phyloP scores from a whole-genome alignment of 306 rosid genomes.

The Begonia peltatifolia region DNA sequence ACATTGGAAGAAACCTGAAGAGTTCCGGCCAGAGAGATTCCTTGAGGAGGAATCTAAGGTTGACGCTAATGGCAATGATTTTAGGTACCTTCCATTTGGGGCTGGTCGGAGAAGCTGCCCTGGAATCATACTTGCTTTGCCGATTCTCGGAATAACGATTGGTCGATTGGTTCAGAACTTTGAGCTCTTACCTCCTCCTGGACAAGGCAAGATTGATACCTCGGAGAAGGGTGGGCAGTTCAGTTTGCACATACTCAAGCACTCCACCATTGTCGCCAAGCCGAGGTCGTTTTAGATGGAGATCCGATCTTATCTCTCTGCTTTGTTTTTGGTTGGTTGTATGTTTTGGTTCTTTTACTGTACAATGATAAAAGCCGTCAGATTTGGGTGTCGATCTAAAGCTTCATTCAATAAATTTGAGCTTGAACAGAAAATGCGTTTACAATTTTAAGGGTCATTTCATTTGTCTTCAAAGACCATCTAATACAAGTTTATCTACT shows the following conservation, averaged over 20 bases:
- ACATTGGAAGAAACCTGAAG: slow-evolving; percentile 62
- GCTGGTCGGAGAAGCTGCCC: slow-evolving; percentile 89
- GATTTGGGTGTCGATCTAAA: too few relatives aligned
- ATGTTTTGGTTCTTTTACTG: too few relatives aligned
- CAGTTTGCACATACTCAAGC: slow-evolving; percentile 77
- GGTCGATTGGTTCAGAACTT: slow-evolving; percentile 82
- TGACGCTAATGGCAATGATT: slow-evolving; percentile 86
- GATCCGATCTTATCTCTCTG: not conserved
- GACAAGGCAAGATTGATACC: slow-evolving; percentile 53
- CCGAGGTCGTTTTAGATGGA: slow-evolving; percentile 20
- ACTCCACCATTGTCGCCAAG: slow-evolving; percentile 70
- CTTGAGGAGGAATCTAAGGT: slow-evolving; percentile 71
- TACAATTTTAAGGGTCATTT: too few relatives aligned
- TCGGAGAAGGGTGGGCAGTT: slow-evolving; percentile 86
- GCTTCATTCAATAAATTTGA: too few relatives aligned
- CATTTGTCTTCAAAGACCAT: too few relatives aligned
- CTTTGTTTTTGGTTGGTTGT: not conserved
- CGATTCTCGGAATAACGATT: slow-evolving; percentile 64
- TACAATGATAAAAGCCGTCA: too few relatives aligned
- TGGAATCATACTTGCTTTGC: slow-evolving; percentile 74
- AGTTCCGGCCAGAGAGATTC: slow-evolving; percentile 84
- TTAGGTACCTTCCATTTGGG: slow-evolving; percentile 74
- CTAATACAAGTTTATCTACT: too few relatives aligned
- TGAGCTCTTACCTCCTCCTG: slow-evolving; percentile 78
- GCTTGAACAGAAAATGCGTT: too few relatives aligned